phyloP scores from a whole-genome alignment of 371 early-diverging fungal species.

The Furculomyces boomerangus region DNA sequence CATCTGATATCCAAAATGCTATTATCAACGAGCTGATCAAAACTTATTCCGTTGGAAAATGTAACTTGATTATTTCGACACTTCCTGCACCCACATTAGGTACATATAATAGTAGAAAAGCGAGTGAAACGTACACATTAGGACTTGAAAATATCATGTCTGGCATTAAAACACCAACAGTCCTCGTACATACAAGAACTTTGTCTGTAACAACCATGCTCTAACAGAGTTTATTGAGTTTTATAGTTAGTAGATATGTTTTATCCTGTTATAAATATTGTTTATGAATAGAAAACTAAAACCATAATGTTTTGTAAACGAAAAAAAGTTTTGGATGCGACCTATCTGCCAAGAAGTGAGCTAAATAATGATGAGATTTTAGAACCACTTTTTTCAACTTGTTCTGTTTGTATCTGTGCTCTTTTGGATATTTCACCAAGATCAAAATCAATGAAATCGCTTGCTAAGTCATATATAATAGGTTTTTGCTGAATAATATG shows the following conservation, averaged over 20 bases:
- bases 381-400: too few relatives aligned
- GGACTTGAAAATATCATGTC: conserved; percentile 25
- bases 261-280: too few relatives aligned
- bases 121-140: conserved; percentile 24
- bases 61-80: conserved; percentile 32
- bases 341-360: too few relatives aligned
- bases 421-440: conserved; percentile 5
- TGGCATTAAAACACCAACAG: conserved; percentile 27
- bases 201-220: conserved; percentile 37
- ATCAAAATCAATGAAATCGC: conserved; percentile 18
- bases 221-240: too few relatives aligned
- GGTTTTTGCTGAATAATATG: conserved; percentile 15
- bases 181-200: conserved; percentile 35
- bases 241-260: too few relatives aligned
- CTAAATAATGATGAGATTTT: too few relatives aligned
- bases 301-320: too few relatives aligned
- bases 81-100: conserved; percentile 34
- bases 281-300: too few relatives aligned
- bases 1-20: conserved; percentile 24
- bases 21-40: conserved; percentile 37
- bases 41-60: conserved; percentile 19
- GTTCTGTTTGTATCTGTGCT: too few relatives aligned
- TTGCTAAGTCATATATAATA: conserved; percentile 23
- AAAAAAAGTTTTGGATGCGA: too few relatives aligned
- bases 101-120: conserved; percentile 18